These are phyloP conservation scores for Acanthamoeba castellanii DNA, from an alignment of 208 protist species.

Conservation along the genomic window DNA sequence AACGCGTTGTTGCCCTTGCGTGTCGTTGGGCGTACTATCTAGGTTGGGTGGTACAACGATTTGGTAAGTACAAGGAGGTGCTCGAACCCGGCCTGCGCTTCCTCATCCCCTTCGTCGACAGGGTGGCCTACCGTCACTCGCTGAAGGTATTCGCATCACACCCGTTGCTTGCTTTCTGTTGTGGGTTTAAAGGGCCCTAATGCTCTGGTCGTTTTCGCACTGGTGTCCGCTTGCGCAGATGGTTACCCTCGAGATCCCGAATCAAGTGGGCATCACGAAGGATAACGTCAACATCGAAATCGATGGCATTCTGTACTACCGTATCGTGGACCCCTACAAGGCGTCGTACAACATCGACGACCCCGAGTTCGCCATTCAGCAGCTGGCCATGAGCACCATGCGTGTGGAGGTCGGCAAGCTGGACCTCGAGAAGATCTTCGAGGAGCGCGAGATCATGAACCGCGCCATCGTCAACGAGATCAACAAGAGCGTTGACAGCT, in stretches of 20 bases:
- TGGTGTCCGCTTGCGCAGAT: neutral
- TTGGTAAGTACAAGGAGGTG: constrained; percentile 94
- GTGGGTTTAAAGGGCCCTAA: neutral
- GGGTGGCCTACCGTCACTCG: constrained; percentile 95
- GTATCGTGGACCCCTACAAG: constrained; percentile 93
- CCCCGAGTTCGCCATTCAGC: constrained; percentile 95
- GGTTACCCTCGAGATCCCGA: constrained; percentile 54
- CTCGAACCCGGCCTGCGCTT: constrained; percentile 94
- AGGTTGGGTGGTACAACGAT: constrained; percentile 93
- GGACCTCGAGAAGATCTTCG: constrained; percentile 95
- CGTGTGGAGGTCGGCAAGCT: constrained; percentile 95
- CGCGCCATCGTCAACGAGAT: constrained; percentile 94
- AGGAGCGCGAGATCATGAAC: constrained; percentile 95
- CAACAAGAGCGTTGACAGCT: constrained; percentile 93
- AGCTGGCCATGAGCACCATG: constrained; percentile 98
- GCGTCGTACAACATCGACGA: constrained; percentile 94
- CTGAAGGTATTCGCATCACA: constrained; percentile 92
- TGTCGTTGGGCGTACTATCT: neutral
- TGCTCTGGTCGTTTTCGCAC: neutral
- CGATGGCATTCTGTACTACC: constrained; percentile 96
- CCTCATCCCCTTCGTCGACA: constrained; percentile 95
- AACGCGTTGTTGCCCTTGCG: neutral
- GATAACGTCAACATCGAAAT: constrained; percentile 98
- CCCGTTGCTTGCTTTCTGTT: too few species aligned
- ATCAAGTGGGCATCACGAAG: constrained; percentile 79